Base-by-base conservation (phyloP, 495 filamentous ascomycete species). In the Entonaema liquescens region DNA sequence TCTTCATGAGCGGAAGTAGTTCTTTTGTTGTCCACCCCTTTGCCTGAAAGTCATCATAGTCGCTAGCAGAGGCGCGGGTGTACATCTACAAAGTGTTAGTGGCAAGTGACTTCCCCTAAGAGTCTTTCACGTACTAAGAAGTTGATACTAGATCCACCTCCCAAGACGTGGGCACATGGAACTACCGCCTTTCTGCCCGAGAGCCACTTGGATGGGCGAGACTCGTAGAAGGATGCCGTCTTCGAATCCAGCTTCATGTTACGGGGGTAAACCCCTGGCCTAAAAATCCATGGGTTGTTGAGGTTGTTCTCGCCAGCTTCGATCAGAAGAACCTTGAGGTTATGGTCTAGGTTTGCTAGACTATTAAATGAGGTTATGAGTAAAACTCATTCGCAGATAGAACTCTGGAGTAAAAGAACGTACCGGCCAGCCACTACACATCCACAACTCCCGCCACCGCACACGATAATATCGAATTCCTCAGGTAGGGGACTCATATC, bases 221-320 rank as follows among this genome's bases (percentile, higher is more conserved):
- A 92, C 73, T 93, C 84, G 74, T 95, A 95, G 80, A 94, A 94
- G 0, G 90, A 90, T 29, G 92, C 92, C n/a, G 91, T 93, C 81
- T 93, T 93, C 42, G 90, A 92, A 81, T 94, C 92, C 70, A 93
- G 79, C 76, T 92, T 92, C 90, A 93, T 92, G 78, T 93, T 93
- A 21, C 84, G 83, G 11, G 91, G 91, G 74, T 91, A 93, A 77
- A 95, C 91, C 25, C 89, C 92, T 1, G 92, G 92, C 12, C 90
- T 87, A 79, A 86, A 93, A 25, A 94, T 90, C 90, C 90, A 93
- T 85, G 88, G 91, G 74, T 94, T 93, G 79, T 94, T 93, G 68
- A 94, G 81, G 71, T 94, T 95, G 75, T 81, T 89, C 81, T 93
- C 91, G 35, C 91, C 92, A 23, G 85, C 92, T 73, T 94, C 92